Percentiles rank a stretch among this genome's conserved stretches.
phyloP scores from a whole-genome alignment of 352 stramenopile genomes.

The Hyaloperonospora arabidopsidis region DNA sequence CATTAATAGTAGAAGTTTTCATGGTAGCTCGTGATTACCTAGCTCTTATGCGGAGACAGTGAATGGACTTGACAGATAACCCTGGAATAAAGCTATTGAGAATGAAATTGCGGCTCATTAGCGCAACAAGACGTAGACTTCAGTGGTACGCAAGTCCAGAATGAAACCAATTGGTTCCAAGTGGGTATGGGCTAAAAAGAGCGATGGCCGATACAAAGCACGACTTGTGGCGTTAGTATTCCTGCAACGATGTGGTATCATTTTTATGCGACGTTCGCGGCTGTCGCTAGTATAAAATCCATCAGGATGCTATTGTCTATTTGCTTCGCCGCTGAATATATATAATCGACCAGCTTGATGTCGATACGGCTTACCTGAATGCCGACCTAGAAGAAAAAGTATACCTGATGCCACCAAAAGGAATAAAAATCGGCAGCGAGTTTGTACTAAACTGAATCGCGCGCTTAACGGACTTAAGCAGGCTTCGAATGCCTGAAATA shows the following conservation, averaged over 20 bases:
- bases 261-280: conserved; percentile 7
- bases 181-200: no score
- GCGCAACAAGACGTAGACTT: neutral
- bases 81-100: neutral
- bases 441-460: neutral
- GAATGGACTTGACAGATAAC: no score
- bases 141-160: no score
- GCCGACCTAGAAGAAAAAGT: neutral
- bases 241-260: conserved; percentile 7
- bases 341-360: conserved; percentile 6
- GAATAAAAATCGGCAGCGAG: conserved; percentile 1
- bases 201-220: neutral
- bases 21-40: neutral
- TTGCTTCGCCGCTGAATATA: neutral
- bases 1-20: neutral
- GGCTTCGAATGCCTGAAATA: neutral
- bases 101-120: neutral
- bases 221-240: conserved; percentile 2
- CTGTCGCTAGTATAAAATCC: conserved; percentile 11
- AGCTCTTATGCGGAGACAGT: no score
- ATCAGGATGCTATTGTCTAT: conserved; percentile 7
- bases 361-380: conserved; percentile 9
- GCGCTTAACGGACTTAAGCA: neutral
- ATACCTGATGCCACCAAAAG: conserved; percentile 3
- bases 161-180: no score